Evolutionary conservation across 176 grass and related monocot species (phyloP), one percentile per base, ranked within the genome.

Genomic region (Avena atlantica): DNA sequence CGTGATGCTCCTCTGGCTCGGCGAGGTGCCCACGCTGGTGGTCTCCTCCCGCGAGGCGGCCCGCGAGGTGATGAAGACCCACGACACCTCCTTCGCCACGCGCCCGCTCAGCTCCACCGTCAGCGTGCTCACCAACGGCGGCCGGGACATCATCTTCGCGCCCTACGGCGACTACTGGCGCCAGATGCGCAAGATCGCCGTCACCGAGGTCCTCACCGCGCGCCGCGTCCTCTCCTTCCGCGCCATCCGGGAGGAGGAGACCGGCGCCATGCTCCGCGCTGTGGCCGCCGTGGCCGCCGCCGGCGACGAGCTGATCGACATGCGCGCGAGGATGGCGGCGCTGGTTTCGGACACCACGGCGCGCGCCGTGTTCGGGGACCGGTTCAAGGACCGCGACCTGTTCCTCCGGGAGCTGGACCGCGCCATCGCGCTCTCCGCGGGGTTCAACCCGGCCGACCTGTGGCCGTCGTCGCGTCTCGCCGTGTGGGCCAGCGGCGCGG

Each of bases 161-260:
- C 90, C 95, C 6, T 93, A 94, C 84, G 89, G 95, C 0, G 81
- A 81, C 0, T 78, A 93, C 78, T 97, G 95, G 95, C 87, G 89
- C 49, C 92, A 95, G 62, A 53, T 89, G 8, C 89, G 89, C 9
- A 93, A 86, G 76, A 56, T 93, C 31, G 90, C 79, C 76, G 62
- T 91, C 66, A 82, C 70, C 2, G 93, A 92, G 72, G 87, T 98
- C 23, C 87, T 98, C 12, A 88, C 83, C 63, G 51, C 77, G 10
- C 88, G 86, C 9, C 71, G 93, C 1, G 90, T 98, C 0, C 70
- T 85, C 0, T 92, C 86, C 0, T 95, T 92, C 71, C 84, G 62
- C 8, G 51, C 78, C 48, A 36, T 94, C 55, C 86, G 92, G 55
- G 92, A 89, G 85, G 85, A 92, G 19, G 92, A 93, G 82, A 78